phyloP scores from a whole-genome alignment of 2,329 filamentous ascomycete species.

The Scortechinia acanthostroma region DNA sequence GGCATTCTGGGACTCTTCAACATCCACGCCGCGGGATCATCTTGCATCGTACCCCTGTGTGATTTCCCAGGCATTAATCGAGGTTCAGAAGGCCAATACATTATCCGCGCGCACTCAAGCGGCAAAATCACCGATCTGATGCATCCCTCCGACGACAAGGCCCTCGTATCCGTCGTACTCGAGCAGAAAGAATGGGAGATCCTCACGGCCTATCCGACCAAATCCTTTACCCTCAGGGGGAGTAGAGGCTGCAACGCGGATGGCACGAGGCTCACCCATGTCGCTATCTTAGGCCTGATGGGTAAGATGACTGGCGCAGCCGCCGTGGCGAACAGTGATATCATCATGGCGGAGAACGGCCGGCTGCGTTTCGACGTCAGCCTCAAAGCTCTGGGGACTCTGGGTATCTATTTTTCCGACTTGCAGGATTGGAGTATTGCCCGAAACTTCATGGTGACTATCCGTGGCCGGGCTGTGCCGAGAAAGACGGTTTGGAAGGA shows the following conservation, averaged over 20 bases:
- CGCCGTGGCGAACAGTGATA: constrained; percentile 59
- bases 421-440: constrained; percentile 53
- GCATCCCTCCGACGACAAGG: constrained; percentile 27
- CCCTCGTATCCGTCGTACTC: constrained; percentile 56
- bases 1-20: constrained; percentile 84
- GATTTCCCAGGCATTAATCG: constrained; percentile 63
- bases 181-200: constrained; percentile 71
- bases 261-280: constrained; percentile 29
- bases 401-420: constrained; percentile 66
- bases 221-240: constrained; percentile 31
- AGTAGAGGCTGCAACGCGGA: constrained; percentile 16
- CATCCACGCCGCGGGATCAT: constrained; percentile 50
- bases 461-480: constrained; percentile 67
- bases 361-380: constrained; percentile 58
- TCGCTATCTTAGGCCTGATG: constrained; percentile 71
- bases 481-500: constrained; percentile 54
- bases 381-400: constrained; percentile 72
- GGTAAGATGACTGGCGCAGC: constrained; percentile 87
- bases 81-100: constrained; percentile 46
- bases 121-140: constrained; percentile 52
- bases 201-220: constrained; percentile 65
- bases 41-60: constrained; percentile 63
- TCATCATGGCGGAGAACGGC: constrained; percentile 46
- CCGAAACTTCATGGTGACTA: constrained; percentile 65
- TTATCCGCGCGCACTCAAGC: constrained; percentile 67